A percentile compares a stretch with the other conserved stretches of the same genome.
phyloP scores from a whole-genome alignment of 768 basidiomycete species.

The Russula emetica region DNA sequence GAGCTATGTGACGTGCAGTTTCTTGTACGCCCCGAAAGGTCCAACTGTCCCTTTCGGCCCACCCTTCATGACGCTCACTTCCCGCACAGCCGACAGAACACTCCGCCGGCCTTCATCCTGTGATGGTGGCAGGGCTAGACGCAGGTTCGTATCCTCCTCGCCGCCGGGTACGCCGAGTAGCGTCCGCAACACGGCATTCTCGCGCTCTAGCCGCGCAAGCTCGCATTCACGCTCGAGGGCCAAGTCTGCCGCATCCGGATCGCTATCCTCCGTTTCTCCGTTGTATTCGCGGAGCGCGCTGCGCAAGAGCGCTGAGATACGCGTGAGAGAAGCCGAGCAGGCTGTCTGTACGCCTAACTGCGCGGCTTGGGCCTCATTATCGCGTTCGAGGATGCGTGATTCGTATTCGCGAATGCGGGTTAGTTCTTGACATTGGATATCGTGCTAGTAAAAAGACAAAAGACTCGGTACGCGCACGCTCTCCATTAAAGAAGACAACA shows the following conservation, averaged over 20 bases:
- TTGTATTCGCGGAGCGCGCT: conserved; percentile 61
- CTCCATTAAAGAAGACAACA: neutral
- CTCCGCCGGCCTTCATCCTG: conserved; percentile 27
- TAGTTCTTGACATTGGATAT: conserved; percentile 89
- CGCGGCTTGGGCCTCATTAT: conserved; percentile 59
- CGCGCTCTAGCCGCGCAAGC: conserved; percentile 77
- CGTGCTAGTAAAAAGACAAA: conserved; percentile 52
- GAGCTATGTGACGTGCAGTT: conserved; percentile 17
- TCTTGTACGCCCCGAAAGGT: conserved; percentile 28
- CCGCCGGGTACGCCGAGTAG: conserved; percentile 53
- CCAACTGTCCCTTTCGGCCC: conserved; percentile 30
- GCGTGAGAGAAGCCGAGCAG: conserved; percentile 62
- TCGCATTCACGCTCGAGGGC: conserved; percentile 89
- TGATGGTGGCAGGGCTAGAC: conserved; percentile 4
- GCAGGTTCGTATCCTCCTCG: conserved; percentile 18
- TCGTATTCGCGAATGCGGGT: conserved; percentile 89
- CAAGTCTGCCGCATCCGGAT: conserved; percentile 51
- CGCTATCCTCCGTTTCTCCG: conserved; percentile 50
- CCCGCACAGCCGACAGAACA: conserved; percentile 21
- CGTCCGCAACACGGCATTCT: conserved; percentile 77
- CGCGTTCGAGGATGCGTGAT: conserved; percentile 67
- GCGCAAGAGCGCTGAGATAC: conserved; percentile 66
- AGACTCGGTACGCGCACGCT: neutral
- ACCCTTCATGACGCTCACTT: conserved; percentile 16
- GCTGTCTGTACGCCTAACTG: conserved; percentile 60